A percentile compares a stretch with the other conserved stretches of the same genome.
phyloP scores from a whole-genome alignment of 495 filamentous ascomycete species.

The Talaromyces ruber region DNA sequence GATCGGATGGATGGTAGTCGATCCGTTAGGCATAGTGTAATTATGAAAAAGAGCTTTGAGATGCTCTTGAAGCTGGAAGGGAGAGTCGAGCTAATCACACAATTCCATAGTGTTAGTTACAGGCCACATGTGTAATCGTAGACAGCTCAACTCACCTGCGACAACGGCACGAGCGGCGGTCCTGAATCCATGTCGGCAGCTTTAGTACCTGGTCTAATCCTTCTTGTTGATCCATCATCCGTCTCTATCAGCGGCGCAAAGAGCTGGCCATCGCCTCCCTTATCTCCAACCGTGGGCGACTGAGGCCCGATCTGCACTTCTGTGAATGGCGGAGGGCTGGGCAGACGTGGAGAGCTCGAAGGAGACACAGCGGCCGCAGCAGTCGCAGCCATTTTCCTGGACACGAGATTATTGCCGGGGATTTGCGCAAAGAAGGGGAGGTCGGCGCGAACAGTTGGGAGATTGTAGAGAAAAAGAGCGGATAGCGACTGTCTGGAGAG shows the following conservation, averaged over 20 bases:
- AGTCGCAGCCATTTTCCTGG: slow-evolving; percentile 29
- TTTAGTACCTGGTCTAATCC: slow-evolving; percentile 89
- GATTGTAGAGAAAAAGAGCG: slow-evolving; percentile 12
- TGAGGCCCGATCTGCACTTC: slow-evolving; percentile 85
- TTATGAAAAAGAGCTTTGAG: slow-evolving; percentile 81
- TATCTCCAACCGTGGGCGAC: slow-evolving; percentile 59
- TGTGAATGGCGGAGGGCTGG: slow-evolving; percentile 80
- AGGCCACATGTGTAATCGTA: neutral
- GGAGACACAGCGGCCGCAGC: slow-evolving; percentile 53
- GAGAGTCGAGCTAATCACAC: slow-evolving; percentile 68
- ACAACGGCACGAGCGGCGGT: slow-evolving; percentile 75
- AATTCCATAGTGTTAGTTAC: neutral
- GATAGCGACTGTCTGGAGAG: neutral
- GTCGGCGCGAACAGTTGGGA: slow-evolving; percentile 16
- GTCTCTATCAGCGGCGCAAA: slow-evolving; percentile 37
- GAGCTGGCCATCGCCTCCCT: slow-evolving; percentile 25
- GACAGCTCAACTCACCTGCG: slow-evolving; percentile 50
- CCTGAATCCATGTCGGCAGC: slow-evolving; percentile 85
- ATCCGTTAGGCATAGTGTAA: slow-evolving; percentile 58
- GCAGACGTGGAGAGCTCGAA: slow-evolving; percentile 76
- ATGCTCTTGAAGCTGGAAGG: slow-evolving; percentile 98
- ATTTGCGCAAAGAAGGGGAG: slow-evolving; percentile 1
- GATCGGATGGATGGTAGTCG: slow-evolving; percentile 52
- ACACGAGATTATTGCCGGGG: slow-evolving; percentile 4
- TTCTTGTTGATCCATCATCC: slow-evolving; percentile 61